These are phyloP conservation scores for Paraphaeosphaeria minitans DNA, from an alignment of 2,329 filamentous ascomycete genomes.

Conservation along the genomic window DNA sequence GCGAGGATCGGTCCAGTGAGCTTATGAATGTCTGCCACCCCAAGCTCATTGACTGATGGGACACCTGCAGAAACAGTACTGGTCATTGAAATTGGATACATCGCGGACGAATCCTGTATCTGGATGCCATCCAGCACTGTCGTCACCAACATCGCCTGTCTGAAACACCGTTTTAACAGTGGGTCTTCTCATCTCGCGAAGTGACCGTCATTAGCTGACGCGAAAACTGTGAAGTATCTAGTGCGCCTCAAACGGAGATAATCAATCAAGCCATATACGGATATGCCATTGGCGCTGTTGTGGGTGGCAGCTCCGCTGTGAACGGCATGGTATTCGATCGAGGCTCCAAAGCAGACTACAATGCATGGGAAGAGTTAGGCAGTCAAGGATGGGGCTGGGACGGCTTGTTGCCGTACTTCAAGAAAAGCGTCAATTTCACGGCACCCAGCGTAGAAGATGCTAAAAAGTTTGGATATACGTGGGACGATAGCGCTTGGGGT, in stretches of 20 bases:
- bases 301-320: constrained; percentile 39
- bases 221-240: neutral
- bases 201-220: neutral
- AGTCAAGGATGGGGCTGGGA: constrained; percentile 64
- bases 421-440: constrained; percentile 20
- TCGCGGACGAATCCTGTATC: constrained; percentile 13
- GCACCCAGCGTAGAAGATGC: constrained; percentile 3
- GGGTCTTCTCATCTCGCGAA: neutral
- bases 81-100: constrained; percentile 16
- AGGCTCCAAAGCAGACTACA: constrained; percentile 41
- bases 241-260: constrained; percentile 7
- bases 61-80: constrained; percentile 10
- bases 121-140: constrained; percentile 2
- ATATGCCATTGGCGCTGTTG: constrained; percentile 27
- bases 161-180: constrained; percentile 12
- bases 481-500: constrained; percentile 11
- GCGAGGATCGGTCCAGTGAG: constrained; percentile 11
- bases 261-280: neutral
- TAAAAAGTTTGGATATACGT: constrained; percentile 17
- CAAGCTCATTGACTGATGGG: neutral
- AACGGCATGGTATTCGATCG: constrained; percentile 44
- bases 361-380: constrained; percentile 61
- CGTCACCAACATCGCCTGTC: neutral
- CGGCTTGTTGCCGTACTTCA: constrained; percentile 47
- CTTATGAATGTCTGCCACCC: neutral